Evolutionary conservation across 1,284 basidiomycete genomes (phyloP).

Genomic region (Cutaneotrichosporon cutaneum): DNA sequence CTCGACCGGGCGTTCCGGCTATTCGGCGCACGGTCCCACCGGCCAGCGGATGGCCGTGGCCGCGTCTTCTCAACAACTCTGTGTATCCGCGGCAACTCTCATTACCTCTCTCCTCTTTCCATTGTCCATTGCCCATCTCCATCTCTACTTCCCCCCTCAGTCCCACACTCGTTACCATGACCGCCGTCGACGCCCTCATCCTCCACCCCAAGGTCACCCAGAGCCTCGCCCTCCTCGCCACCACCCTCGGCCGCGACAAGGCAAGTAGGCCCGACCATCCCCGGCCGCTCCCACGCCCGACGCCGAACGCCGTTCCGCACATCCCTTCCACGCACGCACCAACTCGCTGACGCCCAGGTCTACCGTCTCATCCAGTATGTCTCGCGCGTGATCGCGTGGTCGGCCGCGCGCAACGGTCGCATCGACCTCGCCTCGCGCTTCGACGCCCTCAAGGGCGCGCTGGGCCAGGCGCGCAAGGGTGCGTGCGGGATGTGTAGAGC

Average conservation of each 20-base stretch:
- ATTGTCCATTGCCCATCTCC: too few species aligned
- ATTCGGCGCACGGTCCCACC: slow-evolving; percentile 4
- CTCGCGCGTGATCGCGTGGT: slow-evolving; percentile 86
- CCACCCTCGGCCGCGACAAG: slow-evolving; percentile 87
- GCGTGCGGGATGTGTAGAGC: slow-evolving; percentile 37
- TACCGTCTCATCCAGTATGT: slow-evolving; percentile 92
- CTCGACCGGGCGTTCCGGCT: background rate
- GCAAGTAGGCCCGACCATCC: slow-evolving; percentile 49
- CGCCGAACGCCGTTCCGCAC: background rate
- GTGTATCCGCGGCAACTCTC: background rate
- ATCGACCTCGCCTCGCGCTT: slow-evolving; percentile 68
- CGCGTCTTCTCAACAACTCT: background rate
- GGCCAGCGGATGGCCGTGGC: background rate
- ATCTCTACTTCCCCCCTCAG: background rate
- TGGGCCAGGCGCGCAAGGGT: slow-evolving; percentile 77
- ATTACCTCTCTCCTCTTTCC: slow-evolving; percentile 1
- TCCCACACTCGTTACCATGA: slow-evolving; percentile 30
- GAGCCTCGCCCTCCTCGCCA: slow-evolving; percentile 71
- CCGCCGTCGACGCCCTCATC: slow-evolving; percentile 67
- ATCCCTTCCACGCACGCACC: background rate
- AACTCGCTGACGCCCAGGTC: slow-evolving; percentile 56
- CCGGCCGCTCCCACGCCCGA: background rate
- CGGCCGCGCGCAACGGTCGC: slow-evolving; percentile 63
- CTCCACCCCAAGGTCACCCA: slow-evolving; percentile 78
- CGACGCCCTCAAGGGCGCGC: slow-evolving; percentile 74